Percentiles rank a stretch among this genome's conserved stretches.
Conservation (phyloP, 371 early-diverging fungal genomes). For the Mucor saturninus region DNA sequence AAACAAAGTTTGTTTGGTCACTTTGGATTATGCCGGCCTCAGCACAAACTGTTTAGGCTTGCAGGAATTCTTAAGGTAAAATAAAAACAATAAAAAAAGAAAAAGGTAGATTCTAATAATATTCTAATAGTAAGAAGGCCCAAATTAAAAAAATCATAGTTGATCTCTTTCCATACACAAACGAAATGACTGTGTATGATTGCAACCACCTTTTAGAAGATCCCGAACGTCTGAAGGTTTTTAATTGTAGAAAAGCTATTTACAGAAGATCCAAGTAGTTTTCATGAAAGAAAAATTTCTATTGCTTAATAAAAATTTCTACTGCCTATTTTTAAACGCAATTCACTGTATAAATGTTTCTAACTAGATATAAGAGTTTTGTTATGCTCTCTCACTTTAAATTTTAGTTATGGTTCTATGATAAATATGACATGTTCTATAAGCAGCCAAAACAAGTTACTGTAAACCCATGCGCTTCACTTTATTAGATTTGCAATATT, state of each 20-base stretch:
- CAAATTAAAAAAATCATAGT: constrained; percentile 23
- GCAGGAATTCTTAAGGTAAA: constrained; percentile 8
- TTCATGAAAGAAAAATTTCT: too few species aligned
- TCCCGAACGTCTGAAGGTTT: constrained; percentile 8
- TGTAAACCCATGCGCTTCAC: too few species aligned
- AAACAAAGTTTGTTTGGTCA: constrained; percentile 15
- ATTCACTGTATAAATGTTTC: too few species aligned
- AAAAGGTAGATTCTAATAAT: constrained; percentile 7
- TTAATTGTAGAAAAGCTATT: constrained; percentile 21
- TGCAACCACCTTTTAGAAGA: constrained; percentile 15
- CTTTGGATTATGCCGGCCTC: constrained; percentile 24
- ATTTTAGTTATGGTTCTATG: too few species aligned
- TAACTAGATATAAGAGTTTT: too few species aligned
- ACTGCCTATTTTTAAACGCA: too few species aligned
- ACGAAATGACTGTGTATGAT: constrained; percentile 18
- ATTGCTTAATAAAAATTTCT: too few species aligned
- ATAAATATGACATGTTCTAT: too few species aligned
- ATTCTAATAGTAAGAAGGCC: constrained; percentile 3
- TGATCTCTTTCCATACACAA: constrained; percentile 17
- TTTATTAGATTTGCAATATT: too few species aligned
- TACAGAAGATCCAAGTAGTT: constrained; percentile 19
- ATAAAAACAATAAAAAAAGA: constrained; percentile 8
- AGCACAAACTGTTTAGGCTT: constrained; percentile 8
- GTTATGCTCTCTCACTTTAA: too few species aligned
- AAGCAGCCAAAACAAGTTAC: too few species aligned